These are phyloP conservation scores for Puccinia hordei DNA, from an alignment of 1,284 basidiomycete species.

Conservation along the genomic window DNA sequence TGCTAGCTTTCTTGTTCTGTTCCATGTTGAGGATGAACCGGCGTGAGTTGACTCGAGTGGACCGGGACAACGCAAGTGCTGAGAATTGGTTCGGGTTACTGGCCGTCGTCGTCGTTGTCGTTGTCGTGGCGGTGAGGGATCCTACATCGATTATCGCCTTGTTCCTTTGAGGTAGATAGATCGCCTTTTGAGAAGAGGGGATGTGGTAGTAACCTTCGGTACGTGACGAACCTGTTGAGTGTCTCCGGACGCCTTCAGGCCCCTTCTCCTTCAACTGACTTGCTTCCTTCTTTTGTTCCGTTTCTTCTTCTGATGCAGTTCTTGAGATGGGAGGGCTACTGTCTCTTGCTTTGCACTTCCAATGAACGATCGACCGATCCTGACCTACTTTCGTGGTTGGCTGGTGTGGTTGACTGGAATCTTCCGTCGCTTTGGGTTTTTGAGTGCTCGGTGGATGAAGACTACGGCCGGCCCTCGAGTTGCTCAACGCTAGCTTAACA, in stretches of 20 bases:
- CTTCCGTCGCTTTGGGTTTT: conserved; percentile 51
- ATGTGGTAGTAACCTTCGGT: conserved; percentile 96
- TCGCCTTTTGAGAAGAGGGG: conserved; percentile 84
- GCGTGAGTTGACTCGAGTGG: conserved; percentile 91
- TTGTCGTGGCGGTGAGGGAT: conserved; percentile 56
- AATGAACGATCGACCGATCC: conserved; percentile 24
- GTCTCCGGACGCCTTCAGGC: conserved; percentile 61
- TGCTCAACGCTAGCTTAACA: conserved; percentile 69
- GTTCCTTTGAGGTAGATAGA: conserved; percentile 71
- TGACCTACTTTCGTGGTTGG: conserved; percentile 49
- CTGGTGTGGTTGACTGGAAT: conserved; percentile 37
- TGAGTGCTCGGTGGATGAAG: conserved; percentile 53
- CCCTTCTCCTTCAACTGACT: conserved; percentile 41
- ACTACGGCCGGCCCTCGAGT: conserved; percentile 56
- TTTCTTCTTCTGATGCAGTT: background rate
- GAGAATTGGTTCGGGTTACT: conserved; percentile 63
- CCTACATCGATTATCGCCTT: conserved; percentile 62
- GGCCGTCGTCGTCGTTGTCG: conserved; percentile 62
- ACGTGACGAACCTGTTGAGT: conserved; percentile 78
- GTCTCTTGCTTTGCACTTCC: background rate
- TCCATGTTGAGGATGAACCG: conserved; percentile 90
- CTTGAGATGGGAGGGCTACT: background rate
- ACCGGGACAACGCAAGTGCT: conserved; percentile 75
- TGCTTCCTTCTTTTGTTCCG: conserved; percentile 58
- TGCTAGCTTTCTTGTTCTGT: conserved; percentile 73